Base-by-base conservation (phyloP, 768 basidiomycete genomes). In the Punctularia strigosozonata region DNA sequence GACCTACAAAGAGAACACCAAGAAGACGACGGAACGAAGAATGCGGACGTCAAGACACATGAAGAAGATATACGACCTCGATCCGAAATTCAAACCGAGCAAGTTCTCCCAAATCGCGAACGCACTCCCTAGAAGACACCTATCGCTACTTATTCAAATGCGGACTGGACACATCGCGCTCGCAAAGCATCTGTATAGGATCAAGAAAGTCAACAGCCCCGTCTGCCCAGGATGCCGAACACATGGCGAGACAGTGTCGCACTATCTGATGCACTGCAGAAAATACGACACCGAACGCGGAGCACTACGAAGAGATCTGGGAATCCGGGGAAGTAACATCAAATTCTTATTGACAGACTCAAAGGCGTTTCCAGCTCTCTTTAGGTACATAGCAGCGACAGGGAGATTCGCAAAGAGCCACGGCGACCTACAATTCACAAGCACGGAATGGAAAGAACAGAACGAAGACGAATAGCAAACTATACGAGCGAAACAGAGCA, bases 151-250 rank as follows among this genome's bases (percentile, higher is more conserved):
- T 0, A 42, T 49, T 0, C 62, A 63, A 39, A 47, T 66, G 10
- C 28, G 54, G 2, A 56, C 56, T 2, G 54, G 51, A 2, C 62
- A 64, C 33, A 32, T 44, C 12, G 52, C 56, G 0, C 50, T 64
- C 0, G 48, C 54, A 15, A 36, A 49, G 14, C 50, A 63, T 44
- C 54, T 65, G 0, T 45, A 56, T 36, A 25, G 43, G 2, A 55
- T 66, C 7, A 39, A 41, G 0, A 44, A 43, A 22, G 43, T 34
- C 0, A 53, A 59, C 17, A 46, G 47, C 1, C 51, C 57, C 5
- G 22, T 26, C 4, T 65, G 62, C 46, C 39, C 43, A 1, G 30
- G 37, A 6, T 63, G 63, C 47, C 19, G 36, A 0, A 10, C 33
- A 0, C 24, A n/a, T 2, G 22, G 32, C 6, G 62, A 65, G 37